Base-by-base conservation (phyloP, 495 filamentous ascomycete species). In the Gamarada debralockiae region DNA sequence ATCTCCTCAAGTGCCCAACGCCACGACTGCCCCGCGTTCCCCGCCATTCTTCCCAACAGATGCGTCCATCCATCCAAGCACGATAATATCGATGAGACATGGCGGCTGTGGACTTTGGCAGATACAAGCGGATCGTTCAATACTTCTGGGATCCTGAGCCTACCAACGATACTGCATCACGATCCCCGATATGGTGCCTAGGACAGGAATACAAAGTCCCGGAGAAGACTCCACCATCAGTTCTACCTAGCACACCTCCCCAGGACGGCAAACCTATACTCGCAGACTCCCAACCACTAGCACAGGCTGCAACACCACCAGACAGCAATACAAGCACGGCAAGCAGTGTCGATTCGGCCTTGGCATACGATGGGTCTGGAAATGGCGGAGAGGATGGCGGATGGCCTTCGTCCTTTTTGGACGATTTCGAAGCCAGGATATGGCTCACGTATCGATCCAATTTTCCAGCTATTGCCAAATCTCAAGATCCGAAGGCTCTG, bases 371-470 rank as follows among this genome's bases (percentile, higher is more conserved):
- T 44, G 73, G 77, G 51, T 23, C 52, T 34, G 46, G 17, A 49
- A 63, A 64, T 22, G 50, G n/a, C 5, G 65, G 66, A 22, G 54
- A 54, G 20, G 79, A 82, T 53, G 78, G 80, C 20, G 81, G 83
- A 40, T 99, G 95, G 95, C 95, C 95, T 21, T 70, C 81, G 9
- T 77, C 78, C 3, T 99, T 97, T 60, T 70, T 97, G 48, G 85
- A 89, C 45, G 95, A 99, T 65, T 95, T 97, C 60, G 92, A 96
- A 67, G 90, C 90, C 5, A 80, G 82, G 50, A 82, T 96, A 67
- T 99, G 95, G 95, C 86, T 99, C 74, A 97, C 93, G 10, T 99
- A 99, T 62, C 85, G 95, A 41, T 92, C 84, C 20, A 85, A 85
- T 59, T 99, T 99, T 63, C 72, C 83, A 3, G 72, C 82, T 2